Base-by-base conservation (phyloP, 345 rosid species). In the Anacardium occidentale region DNA sequence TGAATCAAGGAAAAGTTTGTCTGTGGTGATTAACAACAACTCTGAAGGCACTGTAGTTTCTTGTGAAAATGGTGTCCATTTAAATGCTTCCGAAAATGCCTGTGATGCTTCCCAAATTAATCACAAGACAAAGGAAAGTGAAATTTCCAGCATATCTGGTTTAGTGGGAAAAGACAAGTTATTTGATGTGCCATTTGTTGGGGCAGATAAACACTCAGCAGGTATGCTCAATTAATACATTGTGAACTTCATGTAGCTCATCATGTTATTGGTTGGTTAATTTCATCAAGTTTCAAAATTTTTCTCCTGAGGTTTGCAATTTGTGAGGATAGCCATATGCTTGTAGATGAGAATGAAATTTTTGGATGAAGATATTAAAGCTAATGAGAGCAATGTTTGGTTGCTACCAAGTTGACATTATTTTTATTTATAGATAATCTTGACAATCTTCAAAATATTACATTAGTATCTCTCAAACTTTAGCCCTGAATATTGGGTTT, bases 161-260 rank as follows among this genome's bases (percentile, higher is more conserved):
- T 73, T 79, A 13, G 80, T 78, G 4, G 91, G 85, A 78, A 85
- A 86, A 79, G 91, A 87, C 44, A 78, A 56, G 71, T 84, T 91
- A 79, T 89, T 86, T 64, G 95, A 96, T 70, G 95, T 91, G 80
- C 98, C 98, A n/a, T 82, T 90, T 68, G 75, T 83, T 66, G 90
- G 84, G 70, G 97, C 85, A 42, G 92, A 78, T 47, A 91, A 88
- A 71, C 84, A 78, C 32, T 73, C 89, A 68, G 72, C 90, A 86
- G 97, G 97, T 96, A 88, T 72, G 69, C 47, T 51, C 64, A 48
- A 42, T 42, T 56, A 61, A 75, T 32, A 34, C 63, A 67, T 68
- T 20, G 44, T 26, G 44, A 45, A 59, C 65, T 58, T n/a, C 21
- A 44, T 47, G 2, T 45, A 48, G 58, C 52, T 37, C 56, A 56